Base-by-base conservation (phyloP, 1,284 basidiomycete genomes). In the Chalciporus sp. region DNA sequence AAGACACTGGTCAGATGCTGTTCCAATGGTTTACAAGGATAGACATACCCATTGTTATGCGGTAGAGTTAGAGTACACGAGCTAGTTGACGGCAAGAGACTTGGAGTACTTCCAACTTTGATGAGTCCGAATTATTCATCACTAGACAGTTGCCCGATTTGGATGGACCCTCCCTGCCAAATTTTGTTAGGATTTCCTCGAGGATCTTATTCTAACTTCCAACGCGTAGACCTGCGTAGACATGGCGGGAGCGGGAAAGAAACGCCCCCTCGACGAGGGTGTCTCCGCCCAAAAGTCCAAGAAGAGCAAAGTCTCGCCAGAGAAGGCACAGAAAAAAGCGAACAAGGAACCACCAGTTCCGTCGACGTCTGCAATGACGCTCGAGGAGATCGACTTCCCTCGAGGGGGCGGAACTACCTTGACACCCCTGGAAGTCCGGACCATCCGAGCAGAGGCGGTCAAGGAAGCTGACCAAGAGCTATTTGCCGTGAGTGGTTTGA, bases 301-400 rank as follows among this genome's bases (percentile, higher is more conserved):
- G 72, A 88, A 84, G 67, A 68, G 72, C 51, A 82, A 78, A 63
- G 57, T 74, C 16, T 58, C 58, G 14, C 67, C 67, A 27, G 66
- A 67, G 43, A 61, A 53, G 49, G 47, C 62, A 56, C 61, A 51
- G 41, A 65, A 53, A 65, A 72, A 59, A 64, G 68, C 49, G 53
- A 58, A 17, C 66, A 67, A 58, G 26, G 59, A 59, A 14, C 62
- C 68, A 31, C 49, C 65, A 6, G 49, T 59, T 0, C 61, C 69
- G 44, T 61, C 65, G 11, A 55, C 63, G 11, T 78, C 80, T 20
- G 72, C 71, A 48, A 69, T 87, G 41, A 72, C 82, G 37, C 62
- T 78, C 41, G 89, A 94, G 43, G 93, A 96, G 67, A 84, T 94
- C 56, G 94, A 98, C 74, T 99, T 98, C 72, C 95, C 95, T 44